Evolutionary conservation across 2,329 filamentous ascomycete genomes (phyloP).

Genomic region (Fusarium ramigenum): DNA sequence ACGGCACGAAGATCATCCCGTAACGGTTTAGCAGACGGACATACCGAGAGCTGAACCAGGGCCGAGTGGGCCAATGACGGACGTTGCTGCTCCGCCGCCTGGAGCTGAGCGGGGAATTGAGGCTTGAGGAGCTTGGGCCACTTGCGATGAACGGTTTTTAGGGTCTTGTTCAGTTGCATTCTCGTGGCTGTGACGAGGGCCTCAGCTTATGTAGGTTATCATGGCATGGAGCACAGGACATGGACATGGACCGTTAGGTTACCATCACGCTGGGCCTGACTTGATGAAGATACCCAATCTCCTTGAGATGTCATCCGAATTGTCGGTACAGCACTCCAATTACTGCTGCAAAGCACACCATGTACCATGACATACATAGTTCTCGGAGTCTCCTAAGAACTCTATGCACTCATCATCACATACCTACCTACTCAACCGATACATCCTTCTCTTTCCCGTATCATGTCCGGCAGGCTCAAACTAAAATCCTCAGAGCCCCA

Average conservation of each 20-base stretch:
- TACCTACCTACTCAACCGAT: neutral
- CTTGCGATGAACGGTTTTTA: neutral
- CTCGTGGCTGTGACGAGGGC: slow-evolving; percentile 20
- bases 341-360: neutral
- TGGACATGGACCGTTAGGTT: neutral
- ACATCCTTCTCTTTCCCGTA: neutral
- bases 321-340: slow-evolving; percentile 10
- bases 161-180: slow-evolving; percentile 10
- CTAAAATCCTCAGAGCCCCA: neutral
- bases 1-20: slow-evolving; percentile 33
- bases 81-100: slow-evolving; percentile 14
- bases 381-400: neutral
- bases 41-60: slow-evolving; percentile 43
- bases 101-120: slow-evolving; percentile 14
- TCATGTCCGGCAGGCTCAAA: slow-evolving; percentile 4
- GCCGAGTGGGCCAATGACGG: slow-evolving; percentile 24
- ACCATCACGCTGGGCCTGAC: slow-evolving; percentile 8
- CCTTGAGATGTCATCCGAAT: neutral
- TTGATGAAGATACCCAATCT: neutral
- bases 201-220: neutral
- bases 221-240: neutral
- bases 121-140: slow-evolving; percentile 37
- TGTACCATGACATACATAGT: neutral
- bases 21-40: slow-evolving; percentile 40
- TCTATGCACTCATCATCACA: neutral